Evolutionary conservation across 257 asterid species (phyloP).

Genomic region (Penstemon newberryi): DNA sequence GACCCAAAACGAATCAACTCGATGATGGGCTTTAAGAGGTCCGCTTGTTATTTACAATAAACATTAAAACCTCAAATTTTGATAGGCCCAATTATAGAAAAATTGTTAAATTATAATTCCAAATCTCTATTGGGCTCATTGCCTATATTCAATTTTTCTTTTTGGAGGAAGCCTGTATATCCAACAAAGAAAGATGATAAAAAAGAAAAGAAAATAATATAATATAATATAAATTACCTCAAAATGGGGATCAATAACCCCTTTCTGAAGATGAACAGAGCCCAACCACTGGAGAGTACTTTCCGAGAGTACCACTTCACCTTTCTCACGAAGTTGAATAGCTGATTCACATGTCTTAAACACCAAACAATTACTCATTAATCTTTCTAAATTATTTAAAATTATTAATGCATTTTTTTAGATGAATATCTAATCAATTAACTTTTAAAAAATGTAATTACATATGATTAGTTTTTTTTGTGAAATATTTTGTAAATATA

Average conservation of each 20-base stretch:
- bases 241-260: constrained; percentile 58
- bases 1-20: too few species aligned
- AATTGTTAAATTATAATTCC: too few species aligned
- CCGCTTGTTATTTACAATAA: too few species aligned
- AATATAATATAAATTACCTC: constrained; percentile 32
- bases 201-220: background rate
- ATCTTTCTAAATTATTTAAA: background rate
- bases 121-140: background rate
- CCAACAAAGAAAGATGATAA: too few species aligned
- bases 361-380: background rate
- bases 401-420: too few species aligned
- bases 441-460: too few species aligned
- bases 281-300: constrained; percentile 65
- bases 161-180: background rate
- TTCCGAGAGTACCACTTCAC: constrained; percentile 53
- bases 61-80: too few species aligned
- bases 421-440: too few species aligned
- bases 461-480: too few species aligned
- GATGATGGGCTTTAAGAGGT: too few species aligned
- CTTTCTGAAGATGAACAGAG: constrained; percentile 53
- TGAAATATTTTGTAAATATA: too few species aligned
- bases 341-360: constrained; percentile 61
- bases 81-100: too few species aligned
- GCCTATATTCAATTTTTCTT: background rate
- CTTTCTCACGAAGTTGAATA: constrained; percentile 59